Percentiles rank a stretch among this genome's conserved stretches.
Conservation (phyloP, 2,329 filamentous ascomycete species). For the Fusarium agapanthi region DNA sequence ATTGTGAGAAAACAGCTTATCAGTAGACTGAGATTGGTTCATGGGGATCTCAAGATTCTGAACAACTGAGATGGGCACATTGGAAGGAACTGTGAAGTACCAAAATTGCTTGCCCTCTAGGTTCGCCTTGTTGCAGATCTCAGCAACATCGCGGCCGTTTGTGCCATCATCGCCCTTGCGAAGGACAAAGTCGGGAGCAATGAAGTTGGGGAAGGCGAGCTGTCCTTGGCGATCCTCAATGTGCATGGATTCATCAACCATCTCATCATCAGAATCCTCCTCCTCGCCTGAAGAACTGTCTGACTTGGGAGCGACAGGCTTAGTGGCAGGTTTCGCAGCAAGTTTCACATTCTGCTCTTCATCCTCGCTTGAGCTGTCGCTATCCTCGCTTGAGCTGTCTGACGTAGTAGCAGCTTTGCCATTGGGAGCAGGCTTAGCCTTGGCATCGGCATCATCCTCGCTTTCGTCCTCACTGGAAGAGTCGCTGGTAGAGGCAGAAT, state of each 20-base stretch:
- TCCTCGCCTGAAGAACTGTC: conserved; percentile 39
- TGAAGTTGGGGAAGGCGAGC: conserved; percentile 55
- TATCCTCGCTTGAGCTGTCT: conserved; percentile 38
- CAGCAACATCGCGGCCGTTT: conserved; percentile 56
- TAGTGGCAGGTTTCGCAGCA: conserved; percentile 13
- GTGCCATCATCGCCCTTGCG: conserved; percentile 55
- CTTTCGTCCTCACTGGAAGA: conserved; percentile 43
- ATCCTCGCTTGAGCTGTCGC: conserved; percentile 40
- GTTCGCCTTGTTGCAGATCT: conserved; percentile 66
- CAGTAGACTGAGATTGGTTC: conserved; percentile 61
- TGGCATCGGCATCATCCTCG: conserved; percentile 36
- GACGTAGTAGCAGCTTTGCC: conserved; percentile 22
- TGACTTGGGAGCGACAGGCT: conserved; percentile 24
- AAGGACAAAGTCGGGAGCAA: conserved; percentile 63
- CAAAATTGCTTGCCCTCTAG: conserved; percentile 78
- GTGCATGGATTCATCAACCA: conserved; percentile 52
- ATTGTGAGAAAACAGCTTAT: conserved; percentile 68
- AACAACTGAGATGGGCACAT: conserved; percentile 73
- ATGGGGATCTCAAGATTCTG: conserved; percentile 70
- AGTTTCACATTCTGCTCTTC: conserved; percentile 26
- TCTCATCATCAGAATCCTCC: conserved; percentile 44
- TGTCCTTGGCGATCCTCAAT: conserved; percentile 48
- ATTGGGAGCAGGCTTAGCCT: conserved; percentile 31
- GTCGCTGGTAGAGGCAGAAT: conserved; percentile 36
- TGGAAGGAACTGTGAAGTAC: conserved; percentile 80